Conservation (phyloP, 106 monocot genomes). For the Dioscorea alata region DNA sequence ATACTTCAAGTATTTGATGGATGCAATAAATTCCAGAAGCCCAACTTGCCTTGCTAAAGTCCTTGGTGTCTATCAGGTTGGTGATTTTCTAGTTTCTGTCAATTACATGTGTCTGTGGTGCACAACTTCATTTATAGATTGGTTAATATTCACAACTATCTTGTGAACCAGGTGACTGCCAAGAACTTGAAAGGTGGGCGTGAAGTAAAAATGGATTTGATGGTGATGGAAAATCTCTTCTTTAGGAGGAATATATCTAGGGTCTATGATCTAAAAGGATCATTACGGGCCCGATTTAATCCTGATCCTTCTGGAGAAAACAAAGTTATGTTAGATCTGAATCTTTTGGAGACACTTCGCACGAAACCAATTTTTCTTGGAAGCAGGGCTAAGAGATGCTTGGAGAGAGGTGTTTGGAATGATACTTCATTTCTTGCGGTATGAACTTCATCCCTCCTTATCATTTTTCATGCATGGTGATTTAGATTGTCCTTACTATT, state of each 20-base stretch:
- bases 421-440: slow-evolving; percentile 98
- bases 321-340: slow-evolving; percentile 79
- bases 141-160: too few species aligned
- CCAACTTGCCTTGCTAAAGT: slow-evolving; percentile 92
- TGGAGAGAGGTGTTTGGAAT: slow-evolving; percentile 96
- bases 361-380: slow-evolving; percentile 85
- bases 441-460: slow-evolving; percentile 9
- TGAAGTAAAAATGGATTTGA: slow-evolving; percentile 78
- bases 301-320: slow-evolving; percentile 65
- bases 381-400: slow-evolving; percentile 73
- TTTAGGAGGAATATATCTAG: slow-evolving; percentile 66
- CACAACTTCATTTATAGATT: too few species aligned
- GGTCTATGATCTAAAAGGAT: slow-evolving; percentile 96
- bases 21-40: slow-evolving; percentile 58
- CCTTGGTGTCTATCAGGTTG: slow-evolving; percentile 88
- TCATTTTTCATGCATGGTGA: too few species aligned
- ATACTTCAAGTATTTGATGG: slow-evolving; percentile 79
- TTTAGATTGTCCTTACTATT: too few species aligned
- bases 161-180: slow-evolving; percentile 40
- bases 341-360: slow-evolving; percentile 67
- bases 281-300: slow-evolving; percentile 73
- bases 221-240: slow-evolving; percentile 95
- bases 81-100: not conserved
- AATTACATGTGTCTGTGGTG: too few species aligned
- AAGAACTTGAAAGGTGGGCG: slow-evolving; percentile 74